phyloP scores from a whole-genome alignment of 228 moss, liverwort and hornwort species.

The Sphagnum magellanicum region DNA sequence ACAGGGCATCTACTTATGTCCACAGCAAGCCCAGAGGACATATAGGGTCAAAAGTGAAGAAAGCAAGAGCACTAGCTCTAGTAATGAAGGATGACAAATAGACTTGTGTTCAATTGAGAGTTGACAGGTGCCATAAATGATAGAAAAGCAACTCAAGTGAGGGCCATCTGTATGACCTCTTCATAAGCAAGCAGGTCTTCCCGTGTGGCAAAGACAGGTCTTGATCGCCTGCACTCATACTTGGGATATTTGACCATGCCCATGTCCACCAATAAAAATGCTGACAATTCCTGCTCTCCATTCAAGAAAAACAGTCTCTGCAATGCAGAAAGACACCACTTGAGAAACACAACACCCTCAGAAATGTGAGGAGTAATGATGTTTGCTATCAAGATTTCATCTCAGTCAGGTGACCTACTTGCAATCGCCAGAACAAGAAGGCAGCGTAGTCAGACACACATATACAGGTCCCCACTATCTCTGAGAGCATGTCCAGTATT shows the following conservation, averaged over 20 bases:
- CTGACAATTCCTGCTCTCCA: conserved; percentile 78
- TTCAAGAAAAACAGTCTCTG: conserved; percentile 96
- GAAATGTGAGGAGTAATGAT: not conserved
- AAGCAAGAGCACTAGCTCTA: not conserved
- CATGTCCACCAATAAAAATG: conserved; percentile 90
- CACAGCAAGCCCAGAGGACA: no score
- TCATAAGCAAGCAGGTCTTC: conserved; percentile 73
- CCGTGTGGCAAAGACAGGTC: conserved; percentile 59
- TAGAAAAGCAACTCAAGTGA: not conserved
- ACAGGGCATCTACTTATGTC: no score
- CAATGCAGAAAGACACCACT: conserved; percentile 7
- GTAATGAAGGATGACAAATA: not conserved
- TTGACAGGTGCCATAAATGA: no score
- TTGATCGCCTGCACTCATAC: conserved; percentile 64
- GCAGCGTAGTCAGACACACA: conserved; percentile 71
- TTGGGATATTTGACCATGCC: conserved; percentile 83
- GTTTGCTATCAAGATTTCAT: not conserved
- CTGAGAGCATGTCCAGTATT: conserved; percentile 38
- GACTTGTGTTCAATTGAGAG: no score
- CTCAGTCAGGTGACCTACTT: conserved; percentile 33
- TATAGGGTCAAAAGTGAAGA: not conserved
- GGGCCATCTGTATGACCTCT: conserved; percentile 32
- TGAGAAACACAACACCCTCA: not conserved
- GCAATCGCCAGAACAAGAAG: conserved; percentile 86
- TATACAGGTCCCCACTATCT: conserved; percentile 51